Base-by-base conservation (phyloP, 179 eudicot species). In the Drosera spatulata region DNA sequence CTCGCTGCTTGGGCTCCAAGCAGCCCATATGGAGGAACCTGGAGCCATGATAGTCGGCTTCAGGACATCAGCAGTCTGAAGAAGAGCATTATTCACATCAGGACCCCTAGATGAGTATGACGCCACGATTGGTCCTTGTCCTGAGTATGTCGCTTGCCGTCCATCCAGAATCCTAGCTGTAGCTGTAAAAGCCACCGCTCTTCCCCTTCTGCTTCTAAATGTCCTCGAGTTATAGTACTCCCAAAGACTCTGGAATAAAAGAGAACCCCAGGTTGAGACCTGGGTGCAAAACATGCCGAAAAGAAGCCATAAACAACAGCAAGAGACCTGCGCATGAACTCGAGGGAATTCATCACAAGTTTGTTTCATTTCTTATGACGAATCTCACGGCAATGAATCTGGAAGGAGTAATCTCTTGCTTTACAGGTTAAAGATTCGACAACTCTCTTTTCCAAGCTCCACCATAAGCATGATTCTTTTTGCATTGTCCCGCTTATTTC, bases 1-100 rank as follows among this genome's bases (percentile, higher is more conserved):
- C 61, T 77, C 80, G 45, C 86, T 84, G 73, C 69, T 80, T 5
- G 83, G 85, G 49, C 84, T 78, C 95, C 89, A 86, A 6, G 95
- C 87, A 64, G 85, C 86, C 95, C 95, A 86, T 44, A 83, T 86
- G 40, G 85, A 78, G 41, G 89, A 83, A 39, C 95, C 95, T 3
- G 95, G 95, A 61, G 95, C 89, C 79, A 81, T 81, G 75, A 86
- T 71, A 62, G 79, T 80, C 11, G 95, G 89, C 57, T 86, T 86
- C 11, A 86, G 75, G 64, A 86, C 87, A 80, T 86, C 95, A 4
- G 87, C 95, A 5, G 85, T 83, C 62, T 86, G 78, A 39, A 77
- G 57, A 63, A 74, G 77, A 6, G 81, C 83, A 64, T 81, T 83
- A 63, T 81, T 86, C 22, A 86, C 84, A 69, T 81, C 85, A 51